Evolutionary conservation across 192 early-diverging fungal species (phyloP), one percentile per base, ranked within the genome.

Genomic region (Entomortierella chlamydospora): DNA sequence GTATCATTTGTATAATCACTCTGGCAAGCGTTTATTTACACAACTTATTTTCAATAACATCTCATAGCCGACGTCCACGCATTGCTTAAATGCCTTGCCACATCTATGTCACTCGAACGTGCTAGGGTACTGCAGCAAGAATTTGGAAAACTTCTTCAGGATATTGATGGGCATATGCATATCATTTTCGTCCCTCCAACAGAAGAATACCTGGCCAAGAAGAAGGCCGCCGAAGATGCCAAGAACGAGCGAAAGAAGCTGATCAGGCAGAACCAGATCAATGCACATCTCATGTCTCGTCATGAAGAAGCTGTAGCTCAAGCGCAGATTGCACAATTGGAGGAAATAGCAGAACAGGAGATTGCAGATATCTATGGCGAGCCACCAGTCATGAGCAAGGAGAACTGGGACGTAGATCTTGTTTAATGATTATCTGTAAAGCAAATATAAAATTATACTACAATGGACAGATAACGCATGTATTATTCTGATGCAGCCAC

Each of bases 131-230:
- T 91, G 68, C 90, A 93, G 61, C 25, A 57, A 10, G 63, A 68
- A 42, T 91, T 90, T 69, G 57, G 43, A 0, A 61, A 61, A 20
- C 60, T 91, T 26, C 83, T 93, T 2, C 62, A 67, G 2, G 63
- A 74, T 10, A 82, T 90, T 17, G 61, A 82, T 15, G 66, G 23
- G 1, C 70, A 76, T 1, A 71, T 82, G 22, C 70, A 63, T 11
- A 74, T 69, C 57, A 84, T 90, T 11, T 93, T 93, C 82, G 85
- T 87, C 9, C 84, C 86, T 34, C 26, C 76, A 29, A 63, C 76
- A 1, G 76, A 79, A 5, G 76, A 79, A n/a, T 64, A 70, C 43
- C 10, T 65, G 63, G 34, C 62, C 57, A 79, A 79, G 76, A 79
- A 79, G 57, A 79, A 79, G 68, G 76, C 76, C 0, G 76, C 47